Base-by-base conservation (phyloP, 495 filamentous ascomycete species). In the Penicillium longicatenatum region DNA sequence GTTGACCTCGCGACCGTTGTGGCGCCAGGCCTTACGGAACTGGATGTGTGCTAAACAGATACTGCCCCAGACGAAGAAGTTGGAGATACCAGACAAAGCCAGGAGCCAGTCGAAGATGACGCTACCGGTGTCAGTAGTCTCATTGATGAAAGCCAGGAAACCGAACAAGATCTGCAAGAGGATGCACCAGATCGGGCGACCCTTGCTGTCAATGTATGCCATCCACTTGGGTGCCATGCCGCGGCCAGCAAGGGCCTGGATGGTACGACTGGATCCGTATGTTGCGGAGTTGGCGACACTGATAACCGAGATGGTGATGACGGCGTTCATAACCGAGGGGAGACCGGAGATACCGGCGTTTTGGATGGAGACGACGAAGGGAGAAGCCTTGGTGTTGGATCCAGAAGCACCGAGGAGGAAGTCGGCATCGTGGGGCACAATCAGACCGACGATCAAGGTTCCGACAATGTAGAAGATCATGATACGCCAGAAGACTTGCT, bases 401-500 rank as follows among this genome's bases (percentile, higher is more conserved):
- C 71, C 75, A 6, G 70, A 82, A 57, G 69, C 65, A 62, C 75
- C 67, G 66, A 84, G 67, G 56, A 79, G 70, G 59, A 74, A 64
- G 31, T 39, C 57, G 35, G 70, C 82, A 62, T 83, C 70, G 49
- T 76, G 78, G 16, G 81, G 78, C n/a, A 94, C 77, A 19, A 92
- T 80, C 33, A 94, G 76, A 24, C 89, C 88, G 57, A 94, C 79
- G 55, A 93, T 85, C 63, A 89, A 82, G 39, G 91, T 82, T 48
- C 81, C 83, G 9, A 92, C 70, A 50, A 94, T 78, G 65, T 92
- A 94, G 70, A 94, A 91, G 60, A 82, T 70, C 39, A 86, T 75
- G 63, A 92, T 89, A 66, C 87, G 86, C 86, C 86, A 89, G 67
- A 90, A 90, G 37, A 89, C 84, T 67, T 89, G 87, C 73, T 89